These are phyloP conservation scores for Handroanthus guayacan DNA, from an alignment of 257 asterid genomes.

Conservation along the genomic window DNA sequence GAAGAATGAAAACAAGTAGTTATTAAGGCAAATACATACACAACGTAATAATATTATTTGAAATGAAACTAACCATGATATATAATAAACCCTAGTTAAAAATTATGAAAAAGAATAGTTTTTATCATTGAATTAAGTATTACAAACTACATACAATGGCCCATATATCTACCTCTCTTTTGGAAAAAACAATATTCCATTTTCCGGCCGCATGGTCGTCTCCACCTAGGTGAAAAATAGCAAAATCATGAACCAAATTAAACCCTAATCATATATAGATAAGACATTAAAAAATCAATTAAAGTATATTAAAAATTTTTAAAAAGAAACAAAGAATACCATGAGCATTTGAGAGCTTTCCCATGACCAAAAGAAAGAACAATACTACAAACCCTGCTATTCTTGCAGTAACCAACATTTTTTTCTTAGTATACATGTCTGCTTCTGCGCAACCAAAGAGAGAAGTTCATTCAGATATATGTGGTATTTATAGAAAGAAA, in stretches of 20 bases:
- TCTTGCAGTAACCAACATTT: slow-evolving; percentile 41
- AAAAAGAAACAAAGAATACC: slow-evolving; percentile 29
- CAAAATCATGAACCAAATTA: neutral
- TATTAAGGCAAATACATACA: neutral
- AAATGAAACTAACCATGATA: neutral
- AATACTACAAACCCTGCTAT: slow-evolving; percentile 46
- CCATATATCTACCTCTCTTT: slow-evolving; percentile 52
- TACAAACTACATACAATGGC: too few relatives aligned
- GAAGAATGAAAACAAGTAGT: neutral
- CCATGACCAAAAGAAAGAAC: slow-evolving; percentile 39
- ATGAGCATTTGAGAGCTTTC: slow-evolving; percentile 39
- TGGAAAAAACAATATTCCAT: slow-evolving; percentile 33
- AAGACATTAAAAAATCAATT: neutral
- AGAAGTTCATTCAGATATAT: slow-evolving; percentile 29
- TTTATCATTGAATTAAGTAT: too few relatives aligned
- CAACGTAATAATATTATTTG: neutral
- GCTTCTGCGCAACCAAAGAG: slow-evolving; percentile 47
- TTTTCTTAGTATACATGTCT: slow-evolving; percentile 24
- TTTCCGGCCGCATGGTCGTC: slow-evolving; percentile 32
- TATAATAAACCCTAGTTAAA: slow-evolving; percentile 3
- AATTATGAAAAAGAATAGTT: too few relatives aligned
- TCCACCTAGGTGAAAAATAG: slow-evolving; percentile 33
- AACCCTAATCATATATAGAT: slow-evolving; percentile 15
- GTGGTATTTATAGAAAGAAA: slow-evolving; percentile 49
- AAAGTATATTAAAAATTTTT: neutral